Base-by-base conservation (phyloP, 2,329 filamentous ascomycete species). In the Alternaria alternata region DNA sequence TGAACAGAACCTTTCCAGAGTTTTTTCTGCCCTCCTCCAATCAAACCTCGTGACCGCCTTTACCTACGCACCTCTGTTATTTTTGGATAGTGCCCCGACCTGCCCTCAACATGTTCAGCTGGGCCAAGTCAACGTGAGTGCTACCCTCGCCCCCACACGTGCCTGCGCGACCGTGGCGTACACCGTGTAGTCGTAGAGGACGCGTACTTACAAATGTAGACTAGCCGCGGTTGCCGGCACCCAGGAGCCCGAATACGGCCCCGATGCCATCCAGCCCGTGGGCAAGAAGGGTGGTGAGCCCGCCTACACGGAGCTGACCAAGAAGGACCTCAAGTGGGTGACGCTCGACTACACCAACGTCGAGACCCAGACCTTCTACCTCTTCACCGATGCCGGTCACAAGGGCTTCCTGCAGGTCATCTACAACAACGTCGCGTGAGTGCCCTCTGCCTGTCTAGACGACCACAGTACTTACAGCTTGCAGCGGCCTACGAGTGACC, bases 311-410 rank as follows among this genome's bases (percentile, higher is more conserved):
- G 92, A 95, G 78, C 81, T 93, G 71, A 88, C 84, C 67, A 90
- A 89, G 72, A 85, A 93, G 46, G 89, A 96, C 78, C 80, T 97
- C 75, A 91, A 89, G 83, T 99, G 95, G 95, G 82, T 84, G 72
- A 88, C 86, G 26, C 86, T 93, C 83, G 90, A 93, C 68, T 90
- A 89, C 73, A 98, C 95, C 65, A 91, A 87, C 74, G 95, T 98
- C 70, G 95, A 99, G 85, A 97, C 93, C 30, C 91, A 97, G 83
- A 93, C 87, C 64, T 99, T 97, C 83, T 99, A 99, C 83, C 82
- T 97, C 74, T 89, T 89, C 80, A 85, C 90, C 57, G 91, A 97
- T 64, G 88, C 84, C 61, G 95, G 95, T 51, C 85, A 89, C 65
- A 80, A 94, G 66, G 92, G 86, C 54, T 87, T 97, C 80, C 88